Evolutionary conservation across 2,329 filamentous ascomycete species (phyloP).

Genomic region (Tolypocladium endophyticum): DNA sequence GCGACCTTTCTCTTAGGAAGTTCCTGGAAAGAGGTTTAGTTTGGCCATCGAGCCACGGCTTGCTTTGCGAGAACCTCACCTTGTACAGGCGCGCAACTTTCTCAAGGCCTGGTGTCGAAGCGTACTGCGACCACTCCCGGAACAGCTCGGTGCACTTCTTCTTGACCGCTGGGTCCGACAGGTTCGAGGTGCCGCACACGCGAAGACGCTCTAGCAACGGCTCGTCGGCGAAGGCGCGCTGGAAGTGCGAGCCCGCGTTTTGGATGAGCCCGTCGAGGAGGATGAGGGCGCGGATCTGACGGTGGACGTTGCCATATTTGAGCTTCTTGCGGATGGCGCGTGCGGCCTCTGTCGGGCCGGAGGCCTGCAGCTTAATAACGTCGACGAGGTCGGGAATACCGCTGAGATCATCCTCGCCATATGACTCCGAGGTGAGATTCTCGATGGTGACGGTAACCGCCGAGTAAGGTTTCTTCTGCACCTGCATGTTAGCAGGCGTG

Average conservation of each 20-base stretch:
- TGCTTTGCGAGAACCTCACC: conserved; percentile 22
- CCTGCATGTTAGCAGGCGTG: neutral
- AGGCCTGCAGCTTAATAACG: conserved; percentile 78
- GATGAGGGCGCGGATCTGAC: conserved; percentile 78
- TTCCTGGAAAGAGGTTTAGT: conserved; percentile 31
- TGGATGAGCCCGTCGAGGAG: conserved; percentile 90
- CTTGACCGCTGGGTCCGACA: conserved; percentile 77
- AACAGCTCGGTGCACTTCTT: conserved; percentile 84
- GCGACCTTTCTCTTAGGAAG: conserved; percentile 58
- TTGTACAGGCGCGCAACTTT: conserved; percentile 69
- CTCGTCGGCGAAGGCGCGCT: conserved; percentile 81
- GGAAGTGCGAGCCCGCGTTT: conserved; percentile 81
- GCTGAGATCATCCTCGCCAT: conserved; percentile 81
- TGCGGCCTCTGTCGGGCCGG: conserved; percentile 80
- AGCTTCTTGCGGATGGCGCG: conserved; percentile 93
- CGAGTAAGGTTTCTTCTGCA: conserved; percentile 66
- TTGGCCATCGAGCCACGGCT: too few relatives aligned
- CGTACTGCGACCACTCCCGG: conserved; percentile 80
- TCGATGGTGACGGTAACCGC: conserved; percentile 91
- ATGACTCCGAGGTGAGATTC: conserved; percentile 77
- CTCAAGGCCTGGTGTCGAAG: conserved; percentile 68
- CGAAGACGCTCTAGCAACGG: conserved; percentile 83
- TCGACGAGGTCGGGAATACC: conserved; percentile 93
- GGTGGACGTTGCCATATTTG: conserved; percentile 94
- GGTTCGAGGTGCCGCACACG: conserved; percentile 72